Evolutionary conservation across 495 filamentous ascomycete genomes (phyloP), one percentile per base, ranked within the genome.

Genomic region (Podospora australis): DNA sequence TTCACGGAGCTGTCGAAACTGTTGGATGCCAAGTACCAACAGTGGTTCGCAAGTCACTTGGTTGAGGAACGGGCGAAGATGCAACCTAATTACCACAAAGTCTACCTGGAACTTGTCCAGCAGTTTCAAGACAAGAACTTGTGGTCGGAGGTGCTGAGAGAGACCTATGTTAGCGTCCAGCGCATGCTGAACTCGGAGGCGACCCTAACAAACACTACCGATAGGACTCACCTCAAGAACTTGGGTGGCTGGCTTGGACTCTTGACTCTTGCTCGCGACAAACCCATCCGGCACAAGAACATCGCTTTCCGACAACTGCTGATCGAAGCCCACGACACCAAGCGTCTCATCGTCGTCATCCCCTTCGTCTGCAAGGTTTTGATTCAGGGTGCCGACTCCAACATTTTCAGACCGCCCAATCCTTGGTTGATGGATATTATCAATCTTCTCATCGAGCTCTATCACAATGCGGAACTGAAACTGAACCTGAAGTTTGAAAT

Each of bases 401-500:
- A 80, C 10, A 83, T 97, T 11, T 97, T 97, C 70, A 86, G 80
- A 53, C 90, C 92, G 7, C 91, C 92, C 10, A 97, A 96, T 59
- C 92, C 92, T 8, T 99, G 92, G 92, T 52, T 94, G 48, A 91
- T 96, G 87, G 92, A 97, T 48, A 88, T 96, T 29, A 74, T 97
- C 44, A 76, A 84, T 32, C 69, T 95, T 11, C 74, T 99, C 40
- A 83, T 92, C 44, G 92, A 97, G 54, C 77, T 99, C 13, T 97
- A 97, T 53, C 82, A 94, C 50, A 83, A 80, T 57, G 87, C 87
- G n/a, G 89, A 95, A 53, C 66, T 97, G 35, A 97, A 96, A 63
- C 75, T 96, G 32, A 95, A 96, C 54, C 80, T 91, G 26, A 96
- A 95, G 58, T 99, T 99, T 55, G 92, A 97, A 62, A 97, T 99